Evolutionary conservation across 2,329 filamentous ascomycete genomes (phyloP), one percentile per base, ranked within the genome.

Genomic region (Pestalotiopsis sp.): DNA sequence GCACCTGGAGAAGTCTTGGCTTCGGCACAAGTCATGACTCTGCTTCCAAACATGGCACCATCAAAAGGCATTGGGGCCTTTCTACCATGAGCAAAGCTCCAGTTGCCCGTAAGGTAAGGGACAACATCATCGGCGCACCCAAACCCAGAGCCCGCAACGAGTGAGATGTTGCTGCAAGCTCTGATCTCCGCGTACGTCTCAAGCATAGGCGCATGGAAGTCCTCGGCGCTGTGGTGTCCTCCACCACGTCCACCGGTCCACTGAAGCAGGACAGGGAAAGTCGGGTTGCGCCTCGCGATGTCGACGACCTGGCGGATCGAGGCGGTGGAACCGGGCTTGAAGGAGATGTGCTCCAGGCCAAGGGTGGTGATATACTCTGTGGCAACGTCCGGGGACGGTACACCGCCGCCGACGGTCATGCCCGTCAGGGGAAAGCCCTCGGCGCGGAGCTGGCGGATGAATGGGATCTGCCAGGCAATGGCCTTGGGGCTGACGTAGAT

Each of bases 401-500:
- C 81, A 70, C 83, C 83, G 45, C 82, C 83, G 71, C 83, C 83
- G 61, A 85, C 82, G 45, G 83, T 84, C 49, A 85, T 74, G 70
- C 83, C 83, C 67, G 83, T 82, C 39, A 85, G 82, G 2, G 83
- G 82, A 11, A 83, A 76, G 57, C 83, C 83, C 4, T 84, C 82
- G 66, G 80, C 76, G 25, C 82, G 78, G 41, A 87, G 75, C 64
- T 84, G 82, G 41, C 79, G 82, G 68, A 87, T 76, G 20, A 87
- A 77, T 3, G 84, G 81, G 61, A 87, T 85, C 72, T 87, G 85
- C 85, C 85, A 87, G 12, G 76, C 78, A 78, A 87, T 84, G 11
- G 84, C 82, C 67, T 82, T 82, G 13, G 85, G 85, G 69, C 82
- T 85, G 70, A 85, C 84, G 72, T 87, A 87, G 70, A 87, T 87